These are phyloP conservation scores for Hypoxylon sp. DNA, from an alignment of 2,329 filamentous ascomycete genomes.

Conservation along the genomic window DNA sequence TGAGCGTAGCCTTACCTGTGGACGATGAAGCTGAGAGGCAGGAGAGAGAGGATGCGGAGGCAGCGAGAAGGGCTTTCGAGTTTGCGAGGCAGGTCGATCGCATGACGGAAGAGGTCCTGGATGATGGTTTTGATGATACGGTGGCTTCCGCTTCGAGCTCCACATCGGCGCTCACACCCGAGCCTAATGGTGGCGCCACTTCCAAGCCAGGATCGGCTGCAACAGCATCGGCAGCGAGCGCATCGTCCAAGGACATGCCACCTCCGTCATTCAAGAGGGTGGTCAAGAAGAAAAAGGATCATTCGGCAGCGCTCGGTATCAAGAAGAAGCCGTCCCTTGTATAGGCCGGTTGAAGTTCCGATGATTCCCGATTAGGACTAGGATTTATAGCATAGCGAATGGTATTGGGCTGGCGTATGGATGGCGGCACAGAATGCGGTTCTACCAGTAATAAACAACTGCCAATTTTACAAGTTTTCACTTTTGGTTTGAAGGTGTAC, in stretches of 20 bases:
- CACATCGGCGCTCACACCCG: constrained; percentile 27
- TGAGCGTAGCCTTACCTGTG: constrained; percentile 65
- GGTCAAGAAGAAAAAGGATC: constrained; percentile 90
- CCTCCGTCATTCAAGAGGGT: constrained; percentile 80
- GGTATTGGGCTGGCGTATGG: constrained; percentile 23
- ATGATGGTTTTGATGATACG: constrained; percentile 50
- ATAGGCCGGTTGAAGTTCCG: constrained; percentile 50
- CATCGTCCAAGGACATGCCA: constrained; percentile 58
- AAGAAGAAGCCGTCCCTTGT: constrained; percentile 82
- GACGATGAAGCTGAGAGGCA: constrained; percentile 74
- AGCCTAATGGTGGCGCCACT: constrained; percentile 51
- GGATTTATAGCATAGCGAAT: constrained; percentile 28
- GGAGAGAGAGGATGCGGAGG: constrained; percentile 87
- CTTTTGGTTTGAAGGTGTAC: neutral
- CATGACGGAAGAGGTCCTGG: constrained; percentile 64
- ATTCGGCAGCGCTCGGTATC: constrained; percentile 81
- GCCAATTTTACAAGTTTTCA: neutral
- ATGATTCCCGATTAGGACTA: neutral
- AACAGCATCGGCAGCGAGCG: constrained; percentile 36
- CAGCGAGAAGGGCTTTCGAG: constrained; percentile 83
- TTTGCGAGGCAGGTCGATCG: constrained; percentile 68
- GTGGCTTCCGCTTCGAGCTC: constrained; percentile 34
- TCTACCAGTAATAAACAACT: constrained; percentile 1
- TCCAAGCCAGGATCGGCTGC: constrained; percentile 49
- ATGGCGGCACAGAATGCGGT: constrained; percentile 5